phyloP scores from a whole-genome alignment of 306 rosid genomes.

The Vigna angularis region DNA sequence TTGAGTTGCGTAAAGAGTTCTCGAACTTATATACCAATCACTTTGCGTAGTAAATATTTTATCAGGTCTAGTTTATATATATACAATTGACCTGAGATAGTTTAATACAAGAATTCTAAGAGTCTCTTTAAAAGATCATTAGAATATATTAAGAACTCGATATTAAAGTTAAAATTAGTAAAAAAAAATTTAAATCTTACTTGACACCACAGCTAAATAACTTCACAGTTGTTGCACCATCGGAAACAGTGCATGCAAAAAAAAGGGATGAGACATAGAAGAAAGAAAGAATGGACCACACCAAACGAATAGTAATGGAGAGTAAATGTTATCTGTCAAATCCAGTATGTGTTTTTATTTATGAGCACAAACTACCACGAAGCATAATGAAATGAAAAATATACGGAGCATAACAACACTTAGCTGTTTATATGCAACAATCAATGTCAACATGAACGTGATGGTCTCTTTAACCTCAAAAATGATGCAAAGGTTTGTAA shows the following conservation, averaged over 20 bases:
- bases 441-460: not conserved
- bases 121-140: too few species aligned
- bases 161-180: not conserved
- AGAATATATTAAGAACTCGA: not conserved
- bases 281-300: conserved; percentile 22
- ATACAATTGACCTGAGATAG: too few species aligned
- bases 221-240: not conserved
- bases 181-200: not conserved
- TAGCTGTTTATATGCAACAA: not conserved
- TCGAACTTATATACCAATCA: too few species aligned
- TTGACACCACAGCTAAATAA: not conserved
- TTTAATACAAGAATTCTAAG: too few species aligned
- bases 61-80: too few species aligned
- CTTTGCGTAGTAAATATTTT: too few species aligned
- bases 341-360: not conserved
- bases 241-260: not conserved
- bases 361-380: conserved; percentile 40
- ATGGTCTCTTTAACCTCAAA: not conserved
- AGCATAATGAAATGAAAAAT: not conserved
- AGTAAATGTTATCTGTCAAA: conserved; percentile 36
- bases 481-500: not conserved
- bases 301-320: conserved; percentile 5
- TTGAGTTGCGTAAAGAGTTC: too few species aligned
- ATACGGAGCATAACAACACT: not conserved
- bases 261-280: not conserved